Conservation (phyloP, 2,329 filamentous ascomycete species). For the Phyllosticta paracitricarpa region DNA sequence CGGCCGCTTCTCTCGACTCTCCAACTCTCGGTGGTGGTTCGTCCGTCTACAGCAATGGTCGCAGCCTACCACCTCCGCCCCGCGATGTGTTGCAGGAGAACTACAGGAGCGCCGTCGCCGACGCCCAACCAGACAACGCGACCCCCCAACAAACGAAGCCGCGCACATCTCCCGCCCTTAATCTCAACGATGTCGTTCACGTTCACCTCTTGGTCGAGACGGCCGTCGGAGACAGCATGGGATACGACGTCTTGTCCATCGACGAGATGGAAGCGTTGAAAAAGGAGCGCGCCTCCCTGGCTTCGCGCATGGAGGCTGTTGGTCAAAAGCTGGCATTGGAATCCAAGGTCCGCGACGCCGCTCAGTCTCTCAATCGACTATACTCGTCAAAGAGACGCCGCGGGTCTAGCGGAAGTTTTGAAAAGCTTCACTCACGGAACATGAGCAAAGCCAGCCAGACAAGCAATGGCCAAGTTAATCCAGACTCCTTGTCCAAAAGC, state of each 20-base stretch:
- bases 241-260: conserved; percentile 76
- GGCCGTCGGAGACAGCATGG: conserved; percentile 76
- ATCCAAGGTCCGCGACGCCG: conserved; percentile 88
- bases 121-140: conserved; percentile 18
- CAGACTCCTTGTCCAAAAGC: conserved; percentile 40
- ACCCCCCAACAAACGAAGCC: conserved; percentile 19
- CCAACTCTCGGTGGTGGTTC: not conserved
- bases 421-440: conserved; percentile 37
- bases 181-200: conserved; percentile 52
- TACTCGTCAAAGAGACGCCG: conserved; percentile 48
- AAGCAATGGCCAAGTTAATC: conserved; percentile 29
- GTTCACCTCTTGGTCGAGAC: conserved; percentile 91
- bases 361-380: conserved; percentile 72
- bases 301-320: conserved; percentile 69
- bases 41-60: conserved; percentile 12
- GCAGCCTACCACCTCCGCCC: conserved; percentile 26
- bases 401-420: conserved; percentile 29
- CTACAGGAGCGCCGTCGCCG: conserved; percentile 19
- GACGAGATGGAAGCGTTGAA: conserved; percentile 89
- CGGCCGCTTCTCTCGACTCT: conserved; percentile 23
- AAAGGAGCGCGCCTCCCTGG: conserved; percentile 66
- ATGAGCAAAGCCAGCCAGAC: conserved; percentile 36
- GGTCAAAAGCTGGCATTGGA: conserved; percentile 79
- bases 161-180: conserved; percentile 22
- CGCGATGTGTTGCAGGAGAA: conserved; percentile 25